Evolutionary conservation across 352 stramenopile species (phyloP).

Genomic region (Blastocystis sp.): DNA sequence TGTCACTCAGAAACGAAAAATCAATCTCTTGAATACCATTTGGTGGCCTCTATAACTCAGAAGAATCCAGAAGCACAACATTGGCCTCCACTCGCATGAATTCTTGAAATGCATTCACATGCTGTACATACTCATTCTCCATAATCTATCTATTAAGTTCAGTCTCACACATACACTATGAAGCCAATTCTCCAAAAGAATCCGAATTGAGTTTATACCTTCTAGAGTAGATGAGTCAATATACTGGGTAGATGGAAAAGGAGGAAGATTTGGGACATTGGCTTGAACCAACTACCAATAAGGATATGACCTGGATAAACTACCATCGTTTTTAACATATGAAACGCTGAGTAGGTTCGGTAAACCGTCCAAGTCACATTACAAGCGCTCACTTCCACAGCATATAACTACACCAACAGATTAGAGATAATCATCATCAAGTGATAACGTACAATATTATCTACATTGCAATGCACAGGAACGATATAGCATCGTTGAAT

Average conservation of each 20-base stretch:
- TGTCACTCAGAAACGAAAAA: constrained; percentile 48
- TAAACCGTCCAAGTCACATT: constrained; percentile 51
- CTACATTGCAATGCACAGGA: constrained; percentile 49
- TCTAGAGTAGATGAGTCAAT: constrained; percentile 50
- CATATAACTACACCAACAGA: constrained; percentile 36
- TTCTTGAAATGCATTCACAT: constrained; percentile 61
- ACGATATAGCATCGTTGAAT: constrained; percentile 54
- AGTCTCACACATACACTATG: neutral
- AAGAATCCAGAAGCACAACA: neutral
- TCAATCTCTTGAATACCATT: constrained; percentile 54
- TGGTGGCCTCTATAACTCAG: constrained; percentile 34
- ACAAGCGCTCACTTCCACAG: constrained; percentile 19
- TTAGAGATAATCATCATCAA: neutral
- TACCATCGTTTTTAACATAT: constrained; percentile 37
- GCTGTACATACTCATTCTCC: constrained; percentile 59
- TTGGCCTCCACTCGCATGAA: constrained; percentile 57
- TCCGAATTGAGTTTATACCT: constrained; percentile 49
- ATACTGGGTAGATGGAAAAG: constrained; percentile 10
- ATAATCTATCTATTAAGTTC: constrained; percentile 33
- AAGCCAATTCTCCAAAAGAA: constrained; percentile 39
- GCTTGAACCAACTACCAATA: constrained; percentile 44
- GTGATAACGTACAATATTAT: constrained; percentile 39
- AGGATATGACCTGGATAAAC: neutral
- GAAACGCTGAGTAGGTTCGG: constrained; percentile 49
- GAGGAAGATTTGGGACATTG: constrained; percentile 45